Evolutionary conservation across 2,329 filamentous ascomycete genomes (phyloP).

Genomic region (Annulohypoxylon truncatum): DNA sequence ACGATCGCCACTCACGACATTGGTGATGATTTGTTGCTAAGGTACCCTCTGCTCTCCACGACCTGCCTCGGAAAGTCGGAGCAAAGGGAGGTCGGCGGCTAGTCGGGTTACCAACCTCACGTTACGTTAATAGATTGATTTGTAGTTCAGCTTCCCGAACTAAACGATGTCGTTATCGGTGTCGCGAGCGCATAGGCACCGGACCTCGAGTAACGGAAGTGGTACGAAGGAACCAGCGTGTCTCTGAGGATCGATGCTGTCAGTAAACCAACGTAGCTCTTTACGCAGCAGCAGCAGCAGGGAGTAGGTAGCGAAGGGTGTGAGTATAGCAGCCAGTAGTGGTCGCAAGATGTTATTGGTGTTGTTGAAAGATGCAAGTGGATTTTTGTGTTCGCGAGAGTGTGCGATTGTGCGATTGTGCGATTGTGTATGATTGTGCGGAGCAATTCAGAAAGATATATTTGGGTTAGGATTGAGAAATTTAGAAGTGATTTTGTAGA

Average conservation of each 20-base stretch:
- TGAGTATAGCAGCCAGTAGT: not conserved
- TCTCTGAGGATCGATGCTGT: conserved; percentile 16
- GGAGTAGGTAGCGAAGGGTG: not conserved
- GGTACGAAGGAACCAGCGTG: conserved; percentile 10
- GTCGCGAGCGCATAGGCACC: conserved; percentile 11
- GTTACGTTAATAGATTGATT: conserved; percentile 33
- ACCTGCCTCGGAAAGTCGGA: conserved; percentile 59
- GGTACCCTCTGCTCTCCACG: conserved; percentile 60
- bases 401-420: conserved; percentile 12
- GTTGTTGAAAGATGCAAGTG: not conserved
- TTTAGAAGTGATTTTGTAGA: conserved; percentile 33
- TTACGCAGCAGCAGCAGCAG: not conserved
- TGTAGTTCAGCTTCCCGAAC: conserved; percentile 21
- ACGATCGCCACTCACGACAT: conserved; percentile 57
- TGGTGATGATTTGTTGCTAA: conserved; percentile 52
- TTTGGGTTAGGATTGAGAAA: conserved; percentile 1
- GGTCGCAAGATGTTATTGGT: conserved; percentile 1
- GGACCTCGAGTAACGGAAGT: conserved; percentile 3
- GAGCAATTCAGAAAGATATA: conserved; percentile 18
- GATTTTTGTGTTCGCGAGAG: conserved; percentile 5
- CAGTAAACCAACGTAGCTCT: conserved; percentile 18
- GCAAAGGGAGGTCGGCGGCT: conserved; percentile 52
- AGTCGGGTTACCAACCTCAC: conserved; percentile 32
- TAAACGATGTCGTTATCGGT: not conserved
- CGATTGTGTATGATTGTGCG: conserved; percentile 13